phyloP scores from a whole-genome alignment of 2,329 filamentous ascomycete genomes.

The Neonectria punicea region DNA sequence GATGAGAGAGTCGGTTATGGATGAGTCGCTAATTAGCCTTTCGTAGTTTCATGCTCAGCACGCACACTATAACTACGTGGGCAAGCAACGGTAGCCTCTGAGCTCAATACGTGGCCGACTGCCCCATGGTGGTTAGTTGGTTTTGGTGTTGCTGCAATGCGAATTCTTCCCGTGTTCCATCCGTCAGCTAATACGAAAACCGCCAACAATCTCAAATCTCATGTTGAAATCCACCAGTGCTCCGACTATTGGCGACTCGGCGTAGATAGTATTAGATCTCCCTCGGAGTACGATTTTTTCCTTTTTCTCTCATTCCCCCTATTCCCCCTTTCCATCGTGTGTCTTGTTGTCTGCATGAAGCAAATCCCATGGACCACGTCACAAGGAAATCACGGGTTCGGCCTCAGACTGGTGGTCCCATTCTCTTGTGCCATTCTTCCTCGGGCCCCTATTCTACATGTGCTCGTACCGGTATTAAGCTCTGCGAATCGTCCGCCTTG shows the following conservation, averaged over 20 bases:
- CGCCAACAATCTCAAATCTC: neutral
- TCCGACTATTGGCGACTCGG: constrained; percentile 11
- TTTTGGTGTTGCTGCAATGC: too few species aligned
- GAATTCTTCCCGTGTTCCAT: neutral
- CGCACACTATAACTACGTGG: neutral
- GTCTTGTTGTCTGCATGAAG: neutral
- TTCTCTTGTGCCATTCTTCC: neutral
- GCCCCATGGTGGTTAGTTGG: neutral
- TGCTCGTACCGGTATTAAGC: constrained; percentile 6
- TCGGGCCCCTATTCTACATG: constrained; percentile 14
- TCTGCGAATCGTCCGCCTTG: constrained; percentile 17
- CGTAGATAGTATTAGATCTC: neutral
- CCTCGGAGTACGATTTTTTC: neutral
- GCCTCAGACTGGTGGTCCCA: neutral
- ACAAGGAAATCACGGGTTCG: neutral
- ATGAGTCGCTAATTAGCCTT: neutral
- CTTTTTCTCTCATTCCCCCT: neutral
- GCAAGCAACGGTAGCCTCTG: neutral
- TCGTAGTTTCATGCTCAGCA: neutral
- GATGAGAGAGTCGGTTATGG: neutral
- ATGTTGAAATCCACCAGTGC: constrained; percentile 6
- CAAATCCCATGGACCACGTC: neutral
- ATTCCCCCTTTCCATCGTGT: neutral
- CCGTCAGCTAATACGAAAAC: neutral
- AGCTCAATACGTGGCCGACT: neutral